phyloP scores from a whole-genome alignment of 2,329 filamentous ascomycete genomes.

The Talaromyces amestolkiae region DNA sequence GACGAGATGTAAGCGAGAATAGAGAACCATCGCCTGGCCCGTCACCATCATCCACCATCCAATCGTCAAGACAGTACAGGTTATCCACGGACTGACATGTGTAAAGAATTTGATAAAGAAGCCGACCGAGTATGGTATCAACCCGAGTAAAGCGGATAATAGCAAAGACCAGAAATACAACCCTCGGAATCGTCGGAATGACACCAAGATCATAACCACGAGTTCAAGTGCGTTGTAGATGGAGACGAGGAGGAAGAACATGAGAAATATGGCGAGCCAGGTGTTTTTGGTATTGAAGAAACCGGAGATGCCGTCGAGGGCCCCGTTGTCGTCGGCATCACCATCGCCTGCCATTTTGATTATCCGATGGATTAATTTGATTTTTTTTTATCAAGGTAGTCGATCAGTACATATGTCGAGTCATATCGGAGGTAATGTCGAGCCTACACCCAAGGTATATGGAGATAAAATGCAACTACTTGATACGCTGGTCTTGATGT shows the following conservation, averaged over 20 bases:
- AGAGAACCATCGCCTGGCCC: conserved; percentile 61
- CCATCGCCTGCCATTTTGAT: background rate
- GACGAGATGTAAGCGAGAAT: conserved; percentile 61
- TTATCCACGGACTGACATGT: conserved; percentile 29
- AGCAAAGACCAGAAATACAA: conserved; percentile 47
- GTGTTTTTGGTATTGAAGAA: conserved; percentile 3
- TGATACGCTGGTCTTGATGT: background rate
- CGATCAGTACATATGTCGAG: background rate
- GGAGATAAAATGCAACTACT: background rate
- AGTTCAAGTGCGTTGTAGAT: conserved; percentile 50
- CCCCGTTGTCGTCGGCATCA: background rate
- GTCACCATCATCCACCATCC: conserved; percentile 62
- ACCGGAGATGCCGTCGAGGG: conserved; percentile 17
- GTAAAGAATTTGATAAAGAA: conserved; percentile 45
- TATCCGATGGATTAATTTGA: background rate
- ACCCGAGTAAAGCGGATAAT: conserved; percentile 34
- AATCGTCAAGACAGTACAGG: conserved; percentile 47
- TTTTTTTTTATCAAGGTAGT: background rate
- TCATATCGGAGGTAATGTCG: background rate
- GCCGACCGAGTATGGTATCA: conserved; percentile 41
- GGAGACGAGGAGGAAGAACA: conserved; percentile 39
- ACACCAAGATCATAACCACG: conserved; percentile 38
- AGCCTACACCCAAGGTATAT: background rate
- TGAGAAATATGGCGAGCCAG: conserved; percentile 9
- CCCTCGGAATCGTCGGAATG: conserved; percentile 40